Evolutionary conservation across 805 yeast species (phyloP), one percentile per base, ranked within the genome.

Genomic region (Wickerhamomyces strasburgensis): DNA sequence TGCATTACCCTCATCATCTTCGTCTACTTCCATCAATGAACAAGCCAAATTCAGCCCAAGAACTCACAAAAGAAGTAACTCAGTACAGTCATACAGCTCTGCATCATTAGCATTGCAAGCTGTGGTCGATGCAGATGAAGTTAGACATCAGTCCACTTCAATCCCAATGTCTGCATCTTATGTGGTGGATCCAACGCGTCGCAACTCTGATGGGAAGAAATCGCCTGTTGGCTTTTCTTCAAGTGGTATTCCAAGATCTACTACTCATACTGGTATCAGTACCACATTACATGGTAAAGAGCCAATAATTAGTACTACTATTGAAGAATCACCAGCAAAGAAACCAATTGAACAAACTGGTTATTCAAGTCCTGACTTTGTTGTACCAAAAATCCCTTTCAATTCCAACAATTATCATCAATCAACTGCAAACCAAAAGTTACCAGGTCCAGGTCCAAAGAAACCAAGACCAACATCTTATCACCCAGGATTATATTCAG

Each of bases 391-490:
- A 38, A 36, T 51, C 18, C 59, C 59, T 18, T 26, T 39, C 13
- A 38, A 34, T 23, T 19, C 50, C 1, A 36, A 46, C 34, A 44
- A 40, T 21, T 45, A 42, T 31, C 47, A 44, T 17, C 44, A 40
- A 14, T 41, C 46, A n/a, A 34, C 31, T 25, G 41, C 46, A 19
- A 46, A 30, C 27, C 55, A 51, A 31, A 57, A 52, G 36, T 39
- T 57, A 16, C 57, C 59, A 13, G 54, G 55, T n/a, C 72, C 74
- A 7, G 73, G 70, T 19, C 66, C 68, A 35, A 72, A 76, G 56
- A 80, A 75, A 52, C 89, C 87, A 39, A 73, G 95, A 56, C 94
- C 95, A 29, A 84, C 90, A 0, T 83, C 93, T 8, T 84, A 81
- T 52, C 89, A 84, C 54, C 94, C 95, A 14, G 71, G 80, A 2